Evolutionary conservation across 805 yeast genomes (phyloP), one percentile per base, ranked within the genome.

Genomic region (Yarrowia alimentaria): DNA sequence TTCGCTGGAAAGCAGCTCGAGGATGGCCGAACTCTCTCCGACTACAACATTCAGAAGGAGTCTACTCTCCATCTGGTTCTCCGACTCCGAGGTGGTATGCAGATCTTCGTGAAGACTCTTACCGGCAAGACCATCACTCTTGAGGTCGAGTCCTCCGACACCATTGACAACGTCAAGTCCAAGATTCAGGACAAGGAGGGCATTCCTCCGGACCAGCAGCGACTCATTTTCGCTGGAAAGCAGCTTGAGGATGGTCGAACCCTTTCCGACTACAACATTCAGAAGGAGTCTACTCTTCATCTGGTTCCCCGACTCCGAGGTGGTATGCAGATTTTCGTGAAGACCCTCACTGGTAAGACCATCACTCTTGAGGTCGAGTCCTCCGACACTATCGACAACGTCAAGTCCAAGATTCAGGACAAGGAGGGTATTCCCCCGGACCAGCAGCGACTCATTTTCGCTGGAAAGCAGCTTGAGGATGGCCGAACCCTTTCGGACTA

Each of bases 361-460:
- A 85, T 85, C 69, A 85, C 95, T 61, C 72, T 83, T 59, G 90
- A 83, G 71, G 93, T 88, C 62, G 96, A 88, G 74, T 87, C 95
- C 56, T 86, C 95, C 54, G 96, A 88, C 78, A 87, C 95, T 60
- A 88, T 88, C 67, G 96, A 88, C 77, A 88, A 88, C 66, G 96
- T 88, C 72, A 88, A 88, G 79, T 78, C 91, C 64, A 88, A 88
- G 81, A 88, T 88, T 65, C 96, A 88, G 73, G 96, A 88, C 75
- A 88, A 88, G 79, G 96, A 87, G 72, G 95, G 96, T 64, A 88
- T 88, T 64, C 96, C 96, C 64, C 96, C 96, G 61, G 96, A 88
- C 76, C 96, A 88, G 72, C 96, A 88, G 75, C 81, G 96, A 75
- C 77, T 88, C 64, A 88, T 88, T 73, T 88, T 88, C 65, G 96